phyloP scores from a whole-genome alignment of 2,329 filamentous ascomycete species.

The Aspergillus viridinutans region DNA sequence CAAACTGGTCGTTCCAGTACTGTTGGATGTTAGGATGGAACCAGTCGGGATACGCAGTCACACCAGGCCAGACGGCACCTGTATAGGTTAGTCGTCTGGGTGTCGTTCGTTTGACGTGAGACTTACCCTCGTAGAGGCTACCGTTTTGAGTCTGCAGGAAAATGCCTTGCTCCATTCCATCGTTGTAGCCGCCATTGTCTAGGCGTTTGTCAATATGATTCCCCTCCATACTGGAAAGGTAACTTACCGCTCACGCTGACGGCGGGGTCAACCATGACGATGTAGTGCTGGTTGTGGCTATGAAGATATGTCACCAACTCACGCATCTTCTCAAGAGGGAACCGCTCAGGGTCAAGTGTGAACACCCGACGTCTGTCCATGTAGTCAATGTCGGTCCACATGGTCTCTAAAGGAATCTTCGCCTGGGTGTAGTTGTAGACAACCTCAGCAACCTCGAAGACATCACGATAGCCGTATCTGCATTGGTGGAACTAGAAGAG shows the following conservation, averaged over 20 bases:
- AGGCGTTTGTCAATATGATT: constrained; percentile 9
- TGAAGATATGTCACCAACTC: constrained; percentile 66
- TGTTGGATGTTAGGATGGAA: constrained; percentile 60
- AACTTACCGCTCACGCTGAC: constrained; percentile 37
- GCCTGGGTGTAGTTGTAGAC: constrained; percentile 42
- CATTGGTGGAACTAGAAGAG: constrained; percentile 53
- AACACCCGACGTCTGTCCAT: constrained; percentile 38
- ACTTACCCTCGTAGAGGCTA: constrained; percentile 45
- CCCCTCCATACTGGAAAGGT: background rate
- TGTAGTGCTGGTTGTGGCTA: constrained; percentile 62
- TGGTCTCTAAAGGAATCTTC: constrained; percentile 41
- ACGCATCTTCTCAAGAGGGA: constrained; percentile 49
- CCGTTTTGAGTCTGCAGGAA: constrained; percentile 55
- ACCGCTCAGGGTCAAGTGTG: constrained; percentile 37
- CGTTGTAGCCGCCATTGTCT: constrained; percentile 55
- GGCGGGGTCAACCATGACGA: constrained; percentile 69
- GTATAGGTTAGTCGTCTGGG: background rate
- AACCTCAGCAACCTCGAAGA: constrained; percentile 41
- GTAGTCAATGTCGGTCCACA: constrained; percentile 46
- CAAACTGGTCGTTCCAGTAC: constrained; percentile 70
- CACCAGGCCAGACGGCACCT: constrained; percentile 75
- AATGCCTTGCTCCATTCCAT: constrained; percentile 55
- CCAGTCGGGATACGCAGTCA: constrained; percentile 72
- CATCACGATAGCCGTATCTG: constrained; percentile 58
- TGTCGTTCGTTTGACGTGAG: background rate